Base-by-base conservation (phyloP, 2,329 filamentous ascomycete species). In the Exophiala aquamarina region DNA sequence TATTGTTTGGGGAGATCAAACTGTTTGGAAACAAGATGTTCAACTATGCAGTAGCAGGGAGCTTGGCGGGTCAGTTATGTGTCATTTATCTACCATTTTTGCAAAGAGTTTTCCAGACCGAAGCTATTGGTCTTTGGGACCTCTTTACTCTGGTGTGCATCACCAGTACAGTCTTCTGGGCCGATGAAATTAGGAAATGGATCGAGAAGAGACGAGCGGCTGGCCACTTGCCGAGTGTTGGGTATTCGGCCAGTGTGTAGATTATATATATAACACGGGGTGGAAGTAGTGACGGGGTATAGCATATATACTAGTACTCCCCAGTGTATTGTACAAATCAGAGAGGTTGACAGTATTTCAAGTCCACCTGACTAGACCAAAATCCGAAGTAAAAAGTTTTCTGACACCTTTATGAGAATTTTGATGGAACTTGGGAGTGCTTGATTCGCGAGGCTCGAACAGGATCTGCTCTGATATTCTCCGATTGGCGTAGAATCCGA, bases 21-120 rank as follows among this genome's bases (percentile, higher is more conserved):
- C 67, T 95, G 10, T 87, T 93, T 47, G 83, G 84, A 7, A 98
- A 98, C 65, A 86, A 83, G 50, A 86, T 98, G 70, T 98, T 98
- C 73, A 97, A 97, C 69, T 95, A 92, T 76, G 91, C 93, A 1
- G 93, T 98, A 2, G 79, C 86, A 7, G 83, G 93, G 18, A 92
- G 87, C 64, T 67, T 98, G 39, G 71, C 87, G 4, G 93, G 93
- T 2, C 93, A 98, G 69, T 72, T 91, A 36, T 78, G 92, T 53
- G 94, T 98, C 46, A 89, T 98, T 44, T 98, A 97, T 68, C 84
- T 97, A 55, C 93, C 93, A 8, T 91, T 90, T 72, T 73, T 98
- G 59, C 93, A 98, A 70, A 81, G 87, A 42, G 84, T 97, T 4
- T 98, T 98, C 71, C 93, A 98, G 73, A 98, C 93, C 0, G 93